phyloP scores from a whole-genome alignment of 768 basidiomycete genomes.

The Mycena crocata region DNA sequence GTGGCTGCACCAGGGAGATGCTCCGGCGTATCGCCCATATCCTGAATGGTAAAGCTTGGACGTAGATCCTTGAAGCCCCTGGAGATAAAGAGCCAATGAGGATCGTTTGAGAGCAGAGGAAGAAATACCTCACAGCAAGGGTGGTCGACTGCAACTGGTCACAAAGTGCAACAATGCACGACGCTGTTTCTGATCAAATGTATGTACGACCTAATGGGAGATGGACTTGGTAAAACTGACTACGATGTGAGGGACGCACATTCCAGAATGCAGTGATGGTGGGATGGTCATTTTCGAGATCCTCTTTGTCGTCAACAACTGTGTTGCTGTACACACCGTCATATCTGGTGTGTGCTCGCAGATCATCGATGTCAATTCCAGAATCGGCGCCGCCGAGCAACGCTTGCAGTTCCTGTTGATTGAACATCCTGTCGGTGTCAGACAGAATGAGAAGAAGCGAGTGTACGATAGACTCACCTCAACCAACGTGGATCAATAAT shows the following conservation, averaged over 20 bases:
- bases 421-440: conserved; percentile 84
- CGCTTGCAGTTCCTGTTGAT: conserved; percentile 93
- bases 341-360: conserved; percentile 79
- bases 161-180: conserved; percentile 88
- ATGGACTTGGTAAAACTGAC: background rate
- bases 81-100: conserved; percentile 1
- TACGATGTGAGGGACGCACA: conserved; percentile 49
- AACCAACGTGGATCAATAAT: conserved; percentile 94
- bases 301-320: no score
- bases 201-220: conserved; percentile 69
- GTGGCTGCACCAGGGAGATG: conserved; percentile 83
- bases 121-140: conserved; percentile 79
- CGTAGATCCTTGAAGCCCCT: conserved; percentile 88
- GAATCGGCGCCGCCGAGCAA: conserved; percentile 89
- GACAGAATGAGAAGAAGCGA: background rate
- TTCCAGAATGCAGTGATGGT: conserved; percentile 89
- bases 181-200: conserved; percentile 83
- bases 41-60: conserved; percentile 89
- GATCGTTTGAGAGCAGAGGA: conserved; percentile 14
- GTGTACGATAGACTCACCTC: conserved; percentile 53
- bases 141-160: conserved; percentile 91
- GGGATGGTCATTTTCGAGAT: no score
- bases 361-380: conserved; percentile 85
- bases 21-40: conserved; percentile 75
- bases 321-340: conserved; percentile 81